Evolutionary conservation across 2,329 filamentous ascomycete species (phyloP).

Genomic region (Xylariomycetidae sp.): DNA sequence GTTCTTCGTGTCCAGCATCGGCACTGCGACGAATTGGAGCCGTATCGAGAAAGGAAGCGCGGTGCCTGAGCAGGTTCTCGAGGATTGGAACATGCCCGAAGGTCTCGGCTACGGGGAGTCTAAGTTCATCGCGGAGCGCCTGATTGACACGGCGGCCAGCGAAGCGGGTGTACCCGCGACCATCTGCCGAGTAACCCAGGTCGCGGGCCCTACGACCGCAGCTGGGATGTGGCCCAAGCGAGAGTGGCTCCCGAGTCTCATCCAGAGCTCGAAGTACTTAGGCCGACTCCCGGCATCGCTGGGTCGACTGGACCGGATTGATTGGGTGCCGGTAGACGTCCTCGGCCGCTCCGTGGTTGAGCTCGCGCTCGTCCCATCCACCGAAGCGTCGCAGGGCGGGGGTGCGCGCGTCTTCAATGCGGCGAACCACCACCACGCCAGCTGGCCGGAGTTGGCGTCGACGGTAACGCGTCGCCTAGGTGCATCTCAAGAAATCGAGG

Average conservation of each 20-base stretch:
- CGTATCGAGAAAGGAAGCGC: not conserved
- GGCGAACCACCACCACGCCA: conserved; percentile 10
- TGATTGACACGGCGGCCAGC: conserved; percentile 10
- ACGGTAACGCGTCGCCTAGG: conserved; percentile 4
- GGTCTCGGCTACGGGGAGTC: conserved; percentile 13
- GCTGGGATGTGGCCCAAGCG: conserved; percentile 12
- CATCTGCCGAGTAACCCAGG: conserved; percentile 15
- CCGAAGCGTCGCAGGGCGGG: not conserved
- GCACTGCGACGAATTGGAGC: conserved; percentile 7
- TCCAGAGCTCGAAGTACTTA: conserved; percentile 16
- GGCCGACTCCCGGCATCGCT: conserved; percentile 15
- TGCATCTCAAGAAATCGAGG: conserved; percentile 3
- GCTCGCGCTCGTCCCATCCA: conserved; percentile 3
- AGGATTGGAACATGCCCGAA: conserved; percentile 8
- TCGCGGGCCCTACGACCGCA: conserved; percentile 12
- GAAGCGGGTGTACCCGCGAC: conserved; percentile 9
- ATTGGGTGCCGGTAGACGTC: conserved; percentile 16
- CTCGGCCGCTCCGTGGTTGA: conserved; percentile 12
- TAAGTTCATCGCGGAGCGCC: conserved; percentile 17
- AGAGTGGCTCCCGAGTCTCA: conserved; percentile 20
- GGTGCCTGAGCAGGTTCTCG: conserved; percentile 6
- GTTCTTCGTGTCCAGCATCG: conserved; percentile 17
- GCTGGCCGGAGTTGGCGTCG: conserved; percentile 10
- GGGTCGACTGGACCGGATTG: conserved; percentile 8
- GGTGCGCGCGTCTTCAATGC: conserved; percentile 14